Percentiles rank a stretch among this genome's conserved stretches.
Conservation (phyloP, 2,329 filamentous ascomycete genomes). For the Trichoderma asperellum region DNA sequence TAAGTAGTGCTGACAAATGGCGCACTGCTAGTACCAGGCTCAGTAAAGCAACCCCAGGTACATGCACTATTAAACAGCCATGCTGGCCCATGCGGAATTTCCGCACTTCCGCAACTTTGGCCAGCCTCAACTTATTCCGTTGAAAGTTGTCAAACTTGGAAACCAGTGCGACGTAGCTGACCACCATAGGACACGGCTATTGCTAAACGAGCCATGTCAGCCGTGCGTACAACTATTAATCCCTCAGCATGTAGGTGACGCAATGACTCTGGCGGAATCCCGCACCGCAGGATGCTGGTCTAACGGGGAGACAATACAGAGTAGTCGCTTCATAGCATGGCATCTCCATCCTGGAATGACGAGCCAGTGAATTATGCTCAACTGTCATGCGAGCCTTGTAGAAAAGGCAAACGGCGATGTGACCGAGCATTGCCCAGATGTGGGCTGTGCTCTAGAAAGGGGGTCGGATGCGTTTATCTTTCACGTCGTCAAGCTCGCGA, state of each 20-base stretch:
- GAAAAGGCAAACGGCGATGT: slow-evolving; percentile 5
- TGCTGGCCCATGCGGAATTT: not conserved
- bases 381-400: slow-evolving; percentile 1
- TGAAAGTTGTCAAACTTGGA: not conserved
- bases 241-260: not conserved
- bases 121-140: not conserved
- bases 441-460: not conserved
- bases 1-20: slow-evolving; percentile 1
- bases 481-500: not conserved
- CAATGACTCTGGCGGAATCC: not conserved
- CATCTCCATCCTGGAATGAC: not conserved
- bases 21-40: not conserved
- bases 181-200: not conserved
- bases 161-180: not conserved
- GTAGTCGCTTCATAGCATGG: not conserved
- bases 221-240: not conserved
- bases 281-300: not conserved
- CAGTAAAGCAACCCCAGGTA: not conserved
- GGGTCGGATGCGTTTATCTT: not conserved
- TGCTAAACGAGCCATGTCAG: not conserved
- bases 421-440: not conserved
- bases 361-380: not conserved
- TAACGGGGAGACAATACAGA: not conserved
- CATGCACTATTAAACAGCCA: not conserved
- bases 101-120: not conserved